phyloP scores from a whole-genome alignment of 177 flowering plant genomes.

The Vitis hybrid region DNA sequence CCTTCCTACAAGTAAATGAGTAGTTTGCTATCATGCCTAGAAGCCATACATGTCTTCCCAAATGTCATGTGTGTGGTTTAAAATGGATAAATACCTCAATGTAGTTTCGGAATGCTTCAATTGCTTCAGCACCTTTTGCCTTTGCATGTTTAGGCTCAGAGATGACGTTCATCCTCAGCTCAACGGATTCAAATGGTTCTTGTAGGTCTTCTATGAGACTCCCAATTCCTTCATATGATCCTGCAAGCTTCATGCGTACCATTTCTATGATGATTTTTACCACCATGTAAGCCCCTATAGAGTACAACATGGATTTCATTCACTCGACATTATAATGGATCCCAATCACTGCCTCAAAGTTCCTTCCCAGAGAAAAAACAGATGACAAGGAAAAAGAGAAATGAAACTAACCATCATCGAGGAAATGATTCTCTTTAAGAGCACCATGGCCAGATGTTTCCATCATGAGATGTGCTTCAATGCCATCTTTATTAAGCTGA shows the following conservation, averaged over 20 bases:
- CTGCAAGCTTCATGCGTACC: slow-evolving; percentile 84
- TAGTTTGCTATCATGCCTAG: background rate
- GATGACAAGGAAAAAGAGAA: background rate
- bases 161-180: slow-evolving; percentile 70
- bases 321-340: too few relatives aligned
- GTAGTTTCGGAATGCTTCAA: slow-evolving; percentile 59
- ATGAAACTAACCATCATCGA: slow-evolving; percentile 71
- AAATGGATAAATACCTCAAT: slow-evolving; percentile 46
- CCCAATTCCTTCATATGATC: slow-evolving; percentile 79
- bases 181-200: slow-evolving; percentile 74
- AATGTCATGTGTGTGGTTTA: background rate
- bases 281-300: slow-evolving; percentile 87
- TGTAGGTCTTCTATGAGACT: slow-evolving; percentile 79
- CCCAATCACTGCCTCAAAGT: too few relatives aligned
- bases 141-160: slow-evolving; percentile 72
- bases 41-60: too few relatives aligned
- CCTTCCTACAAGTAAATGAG: slow-evolving; percentile 51
- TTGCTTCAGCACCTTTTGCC: slow-evolving; percentile 59
- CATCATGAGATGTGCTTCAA: slow-evolving; percentile 94
- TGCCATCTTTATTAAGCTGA: slow-evolving; percentile 72
- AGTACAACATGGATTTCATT: too few relatives aligned
- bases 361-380: background rate
- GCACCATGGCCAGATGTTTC: slow-evolving; percentile 97
- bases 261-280: slow-evolving; percentile 93
- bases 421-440: slow-evolving; percentile 80